Conservation (phyloP, 208 protist genomes). For the Trypanosoma scelopori region DNA sequence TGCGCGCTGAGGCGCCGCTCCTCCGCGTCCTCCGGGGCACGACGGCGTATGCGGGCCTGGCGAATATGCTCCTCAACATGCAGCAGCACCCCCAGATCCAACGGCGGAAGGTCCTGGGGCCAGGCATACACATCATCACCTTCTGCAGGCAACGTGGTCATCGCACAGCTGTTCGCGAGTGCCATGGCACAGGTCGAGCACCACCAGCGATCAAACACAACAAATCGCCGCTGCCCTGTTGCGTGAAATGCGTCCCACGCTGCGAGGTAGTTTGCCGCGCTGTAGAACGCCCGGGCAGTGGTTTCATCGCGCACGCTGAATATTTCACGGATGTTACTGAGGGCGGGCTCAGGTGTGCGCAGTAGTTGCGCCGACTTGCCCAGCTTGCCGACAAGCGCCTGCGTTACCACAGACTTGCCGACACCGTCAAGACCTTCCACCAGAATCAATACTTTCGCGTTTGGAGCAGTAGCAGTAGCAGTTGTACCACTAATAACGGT, state of each 20-base stretch:
- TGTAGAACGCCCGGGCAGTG: conserved; percentile 65
- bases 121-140: conserved; percentile 50
- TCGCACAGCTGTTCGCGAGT: conserved; percentile 39
- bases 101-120: conserved; percentile 44
- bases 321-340: conserved; percentile 34
- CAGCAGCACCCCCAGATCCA: conserved; percentile 39
- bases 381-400: conserved; percentile 39
- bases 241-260: conserved; percentile 30
- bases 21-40: conserved; percentile 61
- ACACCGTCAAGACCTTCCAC: conserved; percentile 75
- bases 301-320: conserved; percentile 46
- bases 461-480: not conserved
- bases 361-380: conserved; percentile 29
- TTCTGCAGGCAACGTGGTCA: conserved; percentile 32
- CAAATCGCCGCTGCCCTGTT: conserved; percentile 10
- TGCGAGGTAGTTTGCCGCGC: conserved; percentile 67
- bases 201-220: conserved; percentile 82
- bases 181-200: conserved; percentile 79
- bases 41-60: conserved; percentile 43
- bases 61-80: conserved; percentile 62
- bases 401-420: conserved; percentile 59
- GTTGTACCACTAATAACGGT: not conserved
- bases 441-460: conserved; percentile 37
- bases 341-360: conserved; percentile 50
- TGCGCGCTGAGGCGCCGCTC: conserved; percentile 51